Base-by-base conservation (phyloP, 192 early-diverging fungal genomes). In the Coemansia aciculifera region DNA sequence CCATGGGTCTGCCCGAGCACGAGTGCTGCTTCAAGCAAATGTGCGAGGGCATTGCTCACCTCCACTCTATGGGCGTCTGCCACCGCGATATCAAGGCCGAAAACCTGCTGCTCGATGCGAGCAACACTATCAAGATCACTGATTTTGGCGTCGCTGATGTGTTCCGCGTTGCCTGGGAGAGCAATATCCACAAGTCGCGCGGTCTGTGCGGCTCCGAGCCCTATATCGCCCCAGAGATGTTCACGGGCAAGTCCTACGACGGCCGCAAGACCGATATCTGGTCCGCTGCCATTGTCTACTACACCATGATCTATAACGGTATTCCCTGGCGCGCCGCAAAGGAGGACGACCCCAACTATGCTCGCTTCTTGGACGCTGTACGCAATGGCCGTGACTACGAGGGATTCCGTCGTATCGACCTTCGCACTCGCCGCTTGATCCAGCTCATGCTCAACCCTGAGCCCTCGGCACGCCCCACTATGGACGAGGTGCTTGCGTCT, bases 71-170 rank as follows among this genome's bases (percentile, higher is more conserved):
- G 81, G 97, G 97, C 66, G 97, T 99, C n/a, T 94, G 94, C 59
- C 97, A 99, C 79, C 89, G 90, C 59, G 89, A 93, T 62, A 87
- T 91, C 72, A 91, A 90, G 72, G 87, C 90, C 19, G 89, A 99
- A 79, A 99, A 99, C 81, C 64, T 98, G 34, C 83, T 99, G 15
- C 78, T 99, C 69, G 92, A 94, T 66, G 84, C 79, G 3, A 72
- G 86, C 21, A 89, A 90, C 67, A 88, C 86, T n/a, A 71, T 99
- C 64, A 99, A 99, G 78, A 95, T 99, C 75, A 94, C 97, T 9
- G 97, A 99, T 86, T 99, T 98, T 88, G 97, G 97, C 51, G 95
- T 98, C 12, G 92, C 93, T 2, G 93, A 95, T 73, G 97, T 98
- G 7, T 98, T 99, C 84, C 87, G 91, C 64, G 90, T 90, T 34